Evolutionary conservation across 2,329 filamentous ascomycete species (phyloP), one percentile per base, ranked within the genome.

Genomic region (Lizonia empirigonia): DNA sequence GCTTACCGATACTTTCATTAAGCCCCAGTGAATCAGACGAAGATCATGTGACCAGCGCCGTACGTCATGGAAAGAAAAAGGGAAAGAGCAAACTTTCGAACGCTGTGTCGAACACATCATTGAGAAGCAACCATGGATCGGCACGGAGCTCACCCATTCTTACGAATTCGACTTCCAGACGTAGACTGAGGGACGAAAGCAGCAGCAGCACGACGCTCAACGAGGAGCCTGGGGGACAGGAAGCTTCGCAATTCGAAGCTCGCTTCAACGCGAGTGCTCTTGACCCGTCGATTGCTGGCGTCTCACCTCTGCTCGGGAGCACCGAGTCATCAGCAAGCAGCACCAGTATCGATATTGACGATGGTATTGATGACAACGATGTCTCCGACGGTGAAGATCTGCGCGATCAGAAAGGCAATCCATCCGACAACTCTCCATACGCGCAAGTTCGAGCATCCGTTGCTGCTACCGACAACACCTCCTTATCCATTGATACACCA

Each of bases 401-500:
- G 39, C 64, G 72, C 47, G 68, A 73, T 49, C 55, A 64, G 34
- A 71, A 73, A 53, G 74, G 79, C 24, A 64, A 84, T 54, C 81
- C 82, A 10, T 77, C 80, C 13, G 87, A 90, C 67, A 86, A 91
- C 71, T 90, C 88, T 0, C 86, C 86, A 9, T 90, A 93, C 69
- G 79, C 90, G 36, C 87, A 90, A 69, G 90, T 94, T 29, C 85
- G 90, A 50, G 90, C 90, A 35, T 91, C 89, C 0, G 90, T 94
- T 7, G 80, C 88, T 10, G 85, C 89, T 4, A 86, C 84, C 24
- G 90, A 94, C 74, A 85, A 94, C 67, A 85, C 82, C 13, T 80
- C 84, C 3, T 76, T 93, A n/a, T 93, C 89, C 7, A 91, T 94
- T 68, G 91, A 90, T 72, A 93, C 90, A 5, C 90, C 90, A 29